Evolutionary conservation across 257 asterid genomes (phyloP), one percentile per base, ranked within the genome.

Genomic region (Solanum pimpinellifolium): DNA sequence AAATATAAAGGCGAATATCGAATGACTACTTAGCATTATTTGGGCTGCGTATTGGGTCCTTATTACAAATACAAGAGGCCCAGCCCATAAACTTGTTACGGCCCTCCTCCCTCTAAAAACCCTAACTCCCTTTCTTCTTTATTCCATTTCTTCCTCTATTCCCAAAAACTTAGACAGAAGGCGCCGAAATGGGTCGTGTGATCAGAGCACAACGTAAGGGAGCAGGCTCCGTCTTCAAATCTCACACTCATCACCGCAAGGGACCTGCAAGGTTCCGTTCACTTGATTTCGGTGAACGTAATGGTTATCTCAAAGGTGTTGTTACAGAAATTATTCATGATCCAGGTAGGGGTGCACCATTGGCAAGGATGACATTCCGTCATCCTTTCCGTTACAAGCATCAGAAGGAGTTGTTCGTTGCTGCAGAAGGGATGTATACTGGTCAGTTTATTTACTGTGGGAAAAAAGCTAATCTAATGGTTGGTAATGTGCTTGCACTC

Each of bases 191-290:
- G 95, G 95, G 95, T 66, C 92, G 95, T 29, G 95, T 92, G 2
- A 92, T 92, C 89, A 86, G 93, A 0, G 91, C 95, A 18, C 95
- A 92, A 87, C 93, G 95, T 89, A 92, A 92, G 89, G 95, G 95
- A 88, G 93, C 95, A 1, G 93, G 93, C 0, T 91, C 93, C 85
- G 92, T 91, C 7, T 92, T 92, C 95, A 91, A 90, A 86, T 92
- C 95, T 87, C 93, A 92, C 90, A 92, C 94, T 11, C 94, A 92
- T 88, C 94, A 91, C 92, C 92, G 93, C 11, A 92, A 92, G 87
- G 94, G 94, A n/a, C 94, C 93, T 21, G 93, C 93, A 35, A 87
- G 92, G 1, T 90, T 92, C 90, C 92, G 94, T 33, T 89, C 93
- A 56, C 93, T 91, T 74, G 94, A 92, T 59, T 92, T 90, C 90